phyloP scores from a whole-genome alignment of 305 asterid species.

The Ajuga reptans region DNA sequence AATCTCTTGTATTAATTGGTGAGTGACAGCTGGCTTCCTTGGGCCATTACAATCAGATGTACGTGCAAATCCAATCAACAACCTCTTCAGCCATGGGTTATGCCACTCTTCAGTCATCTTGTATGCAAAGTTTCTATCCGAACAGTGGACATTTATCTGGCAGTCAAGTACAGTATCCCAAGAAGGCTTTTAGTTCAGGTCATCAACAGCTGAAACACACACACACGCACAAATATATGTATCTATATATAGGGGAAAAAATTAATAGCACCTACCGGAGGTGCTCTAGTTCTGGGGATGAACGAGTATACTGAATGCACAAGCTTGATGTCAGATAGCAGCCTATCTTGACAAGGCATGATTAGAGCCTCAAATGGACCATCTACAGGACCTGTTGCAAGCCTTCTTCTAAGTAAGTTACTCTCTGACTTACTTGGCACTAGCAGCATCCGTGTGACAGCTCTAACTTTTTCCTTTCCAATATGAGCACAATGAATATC shows the following conservation, averaged over 20 bases:
- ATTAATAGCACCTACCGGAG: slow-evolving; percentile 58
- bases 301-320: slow-evolving; percentile 77
- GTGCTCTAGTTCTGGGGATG: slow-evolving; percentile 89
- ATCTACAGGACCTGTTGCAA: slow-evolving; percentile 62
- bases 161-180: slow-evolving; percentile 22
- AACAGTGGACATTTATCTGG: slow-evolving; percentile 69
- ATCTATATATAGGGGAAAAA: neutral
- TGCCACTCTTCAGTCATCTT: slow-evolving; percentile 76
- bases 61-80: slow-evolving; percentile 88
- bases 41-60: slow-evolving; percentile 92
- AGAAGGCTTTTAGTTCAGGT: slow-evolving; percentile 20
- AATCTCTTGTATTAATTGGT: slow-evolving; percentile 82
- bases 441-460: slow-evolving; percentile 74
- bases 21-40: slow-evolving; percentile 54
- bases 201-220: neutral
- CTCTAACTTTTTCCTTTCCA: slow-evolving; percentile 69
- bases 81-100: slow-evolving; percentile 90
- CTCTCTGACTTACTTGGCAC: slow-evolving; percentile 55
- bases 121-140: slow-evolving; percentile 83
- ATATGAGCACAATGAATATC: slow-evolving; percentile 35
- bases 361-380: slow-evolving; percentile 78
- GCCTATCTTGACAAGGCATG: slow-evolving; percentile 64
- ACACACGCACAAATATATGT: neutral
- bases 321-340: slow-evolving; percentile 56
- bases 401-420: slow-evolving; percentile 38